These are phyloP conservation scores for Boletus rubescentipes DNA, from an alignment of 768 basidiomycete genomes.

Conservation along the genomic window DNA sequence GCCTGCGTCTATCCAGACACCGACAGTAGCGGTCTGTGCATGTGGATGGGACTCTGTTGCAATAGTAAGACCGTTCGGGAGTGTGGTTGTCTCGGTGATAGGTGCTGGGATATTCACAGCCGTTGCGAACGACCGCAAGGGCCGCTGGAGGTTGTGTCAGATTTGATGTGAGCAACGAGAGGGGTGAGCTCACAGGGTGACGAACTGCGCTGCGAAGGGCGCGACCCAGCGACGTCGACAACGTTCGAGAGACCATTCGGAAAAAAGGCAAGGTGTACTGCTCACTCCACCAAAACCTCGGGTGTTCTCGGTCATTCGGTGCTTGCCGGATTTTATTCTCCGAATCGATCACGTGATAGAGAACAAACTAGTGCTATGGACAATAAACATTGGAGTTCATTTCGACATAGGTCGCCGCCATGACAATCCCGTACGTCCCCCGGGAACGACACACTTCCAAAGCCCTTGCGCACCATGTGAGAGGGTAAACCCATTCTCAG, in stretches of 20 bases:
- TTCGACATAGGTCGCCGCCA: slow-evolving; percentile 6
- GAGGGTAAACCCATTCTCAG: slow-evolving; percentile 54
- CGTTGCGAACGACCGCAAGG: slow-evolving; percentile 74
- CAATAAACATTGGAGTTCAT: too few relatives aligned
- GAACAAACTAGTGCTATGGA: background rate
- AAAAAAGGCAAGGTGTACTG: slow-evolving; percentile 22
- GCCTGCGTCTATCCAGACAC: slow-evolving; percentile 99
- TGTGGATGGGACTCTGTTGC: slow-evolving; percentile 89
- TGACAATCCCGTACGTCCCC: slow-evolving; percentile 24
- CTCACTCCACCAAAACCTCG: slow-evolving; percentile 21
- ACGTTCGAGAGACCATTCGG: slow-evolving; percentile 46
- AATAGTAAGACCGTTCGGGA: slow-evolving; percentile 92
- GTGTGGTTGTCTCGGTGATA: slow-evolving; percentile 86
- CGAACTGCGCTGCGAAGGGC: slow-evolving; percentile 39
- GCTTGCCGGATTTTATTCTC: slow-evolving; percentile 24
- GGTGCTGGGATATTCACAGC: slow-evolving; percentile 65
- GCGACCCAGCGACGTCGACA: slow-evolving; percentile 45
- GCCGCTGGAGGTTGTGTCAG: slow-evolving; percentile 36
- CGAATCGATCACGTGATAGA: slow-evolving; percentile 15
- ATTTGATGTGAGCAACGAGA: background rate
- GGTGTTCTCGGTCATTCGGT: slow-evolving; percentile 34
- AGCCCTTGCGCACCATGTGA: slow-evolving; percentile 30
- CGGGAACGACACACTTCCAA: slow-evolving; percentile 46
- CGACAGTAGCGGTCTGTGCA: slow-evolving; percentile 96
- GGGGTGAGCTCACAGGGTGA: slow-evolving; percentile 31